Evolutionary conservation across 495 filamentous ascomycete genomes (phyloP), one percentile per base, ranked within the genome.

Genomic region (Astrothelium macrocarpum): DNA sequence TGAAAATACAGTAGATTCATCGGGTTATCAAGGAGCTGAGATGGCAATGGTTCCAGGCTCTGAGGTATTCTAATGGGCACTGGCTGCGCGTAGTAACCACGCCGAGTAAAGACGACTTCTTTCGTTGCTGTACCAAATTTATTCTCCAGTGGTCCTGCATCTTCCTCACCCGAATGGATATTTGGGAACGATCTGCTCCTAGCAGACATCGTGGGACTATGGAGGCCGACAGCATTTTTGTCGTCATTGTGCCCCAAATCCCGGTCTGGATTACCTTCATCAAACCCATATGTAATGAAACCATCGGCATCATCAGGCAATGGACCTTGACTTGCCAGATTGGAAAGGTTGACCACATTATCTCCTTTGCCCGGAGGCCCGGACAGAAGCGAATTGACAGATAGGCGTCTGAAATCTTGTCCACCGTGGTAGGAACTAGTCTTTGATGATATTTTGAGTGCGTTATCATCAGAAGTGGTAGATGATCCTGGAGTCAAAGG

Each of bases 1-100:
- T 92, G 88, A 65, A 84, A 84, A 66, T 84, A 84, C 67, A 92
- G 81, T 53, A 93, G 73, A 70, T 91, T 90, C 83, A 91, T 90
- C 23, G 85, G 87, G 70, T 90, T 90, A 58, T 86, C 80, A 56
- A 88, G 70, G 34, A 92, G 77, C 60, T 70, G 65, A 29, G 32
- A 46, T 18, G 78, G 78, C 49, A 90, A 74, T n/a, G 87, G 86
- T 62, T 86, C 83, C 18, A 90, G 71, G 31, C 78, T 78, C 67
- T 79, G 78, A 2, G 88, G 85, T 60, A 91, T 88, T 59, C 80
- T 82, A 61, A 92, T 84, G 1, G 82, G 76, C 2, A 89, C 85
- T 1, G 86, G 81, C 18, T 82, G 82, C 2, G 82, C 79, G 75
- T 94, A 91, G 65, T 92, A 92, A 9, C 82, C 81, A 20, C 79